A percentile compares a stretch with the other conserved stretches of the same genome.
These are phyloP conservation scores for Pluteus cervinus DNA, from an alignment of 768 basidiomycete genomes.

Conservation along the genomic window DNA sequence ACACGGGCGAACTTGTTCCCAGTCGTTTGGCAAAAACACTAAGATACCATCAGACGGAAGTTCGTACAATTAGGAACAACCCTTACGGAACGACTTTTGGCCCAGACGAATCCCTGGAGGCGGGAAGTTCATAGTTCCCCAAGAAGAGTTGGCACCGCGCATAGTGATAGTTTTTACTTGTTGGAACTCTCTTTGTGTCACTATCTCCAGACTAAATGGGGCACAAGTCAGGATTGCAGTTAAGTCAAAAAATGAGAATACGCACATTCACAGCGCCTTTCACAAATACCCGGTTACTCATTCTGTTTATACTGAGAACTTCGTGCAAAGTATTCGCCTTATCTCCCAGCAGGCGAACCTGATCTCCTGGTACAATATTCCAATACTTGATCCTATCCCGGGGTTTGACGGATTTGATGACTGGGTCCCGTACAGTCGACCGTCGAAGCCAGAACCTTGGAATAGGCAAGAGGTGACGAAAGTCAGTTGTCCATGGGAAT, in stretches of 20 bases:
- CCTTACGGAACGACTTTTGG: slow-evolving; percentile 42
- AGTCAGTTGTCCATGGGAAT: slow-evolving; percentile 55
- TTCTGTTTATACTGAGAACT: slow-evolving; percentile 67
- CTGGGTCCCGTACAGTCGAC: slow-evolving; percentile 35
- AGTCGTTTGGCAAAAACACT: slow-evolving; percentile 79
- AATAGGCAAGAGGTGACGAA: slow-evolving; percentile 57
- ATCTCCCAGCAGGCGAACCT: slow-evolving; percentile 66
- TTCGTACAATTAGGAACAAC: background rate
- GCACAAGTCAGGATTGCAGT: background rate
- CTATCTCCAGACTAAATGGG: slow-evolving; percentile 13
- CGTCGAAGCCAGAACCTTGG: slow-evolving; percentile 50
- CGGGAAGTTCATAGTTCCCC: slow-evolving; percentile 57
- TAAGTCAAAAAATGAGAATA: background rate
- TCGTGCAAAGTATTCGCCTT: slow-evolving; percentile 53
- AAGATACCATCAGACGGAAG: slow-evolving; percentile 6
- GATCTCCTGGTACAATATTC: slow-evolving; percentile 86
- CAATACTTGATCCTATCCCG: slow-evolving; percentile 76
- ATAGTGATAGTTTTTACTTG: slow-evolving; percentile 60
- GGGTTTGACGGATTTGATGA: slow-evolving; percentile 50
- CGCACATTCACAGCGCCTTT: slow-evolving; percentile 34
- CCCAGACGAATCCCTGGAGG: slow-evolving; percentile 30
- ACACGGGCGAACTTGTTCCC: slow-evolving; percentile 53
- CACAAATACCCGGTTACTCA: slow-evolving; percentile 64
- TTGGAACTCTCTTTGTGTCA: slow-evolving; percentile 23
- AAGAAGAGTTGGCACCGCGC: slow-evolving; percentile 76